These are phyloP conservation scores for Aspergillus panamensis DNA, from an alignment of 495 filamentous ascomycete genomes.

Conservation along the genomic window DNA sequence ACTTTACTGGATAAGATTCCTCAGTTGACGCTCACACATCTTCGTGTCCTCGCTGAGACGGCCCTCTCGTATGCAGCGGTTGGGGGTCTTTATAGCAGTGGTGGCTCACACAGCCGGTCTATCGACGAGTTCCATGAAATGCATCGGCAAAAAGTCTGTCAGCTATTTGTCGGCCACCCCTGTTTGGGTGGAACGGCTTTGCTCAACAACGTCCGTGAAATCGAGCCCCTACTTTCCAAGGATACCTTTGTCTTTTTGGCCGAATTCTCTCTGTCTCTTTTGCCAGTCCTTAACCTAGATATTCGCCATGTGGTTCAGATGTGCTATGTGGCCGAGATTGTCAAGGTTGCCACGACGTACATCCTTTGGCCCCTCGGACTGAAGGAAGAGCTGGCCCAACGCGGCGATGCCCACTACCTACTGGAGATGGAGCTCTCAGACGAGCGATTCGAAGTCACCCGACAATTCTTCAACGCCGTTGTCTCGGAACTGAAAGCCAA, in stretches of 20 bases:
- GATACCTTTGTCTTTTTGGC: slow-evolving; percentile 88
- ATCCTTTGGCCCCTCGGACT: slow-evolving; percentile 43
- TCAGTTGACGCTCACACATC: slow-evolving; percentile 73
- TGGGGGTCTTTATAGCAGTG: slow-evolving; percentile 56
- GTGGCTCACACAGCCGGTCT: slow-evolving; percentile 54
- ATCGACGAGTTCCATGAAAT: slow-evolving; percentile 65
- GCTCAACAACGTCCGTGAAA: slow-evolving; percentile 45
- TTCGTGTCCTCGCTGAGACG: slow-evolving; percentile 89
- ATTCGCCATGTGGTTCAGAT: slow-evolving; percentile 79
- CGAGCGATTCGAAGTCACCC: slow-evolving; percentile 29
- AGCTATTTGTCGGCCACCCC: slow-evolving; percentile 66
- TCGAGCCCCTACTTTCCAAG: slow-evolving; percentile 65
- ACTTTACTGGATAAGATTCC: slow-evolving; percentile 84
- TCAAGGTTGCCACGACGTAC: slow-evolving; percentile 61
- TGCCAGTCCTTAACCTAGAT: slow-evolving; percentile 68
- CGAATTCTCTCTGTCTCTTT: slow-evolving; percentile 65
- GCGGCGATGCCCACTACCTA: slow-evolving; percentile 32
- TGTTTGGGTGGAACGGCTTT: slow-evolving; percentile 36
- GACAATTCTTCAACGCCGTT: slow-evolving; percentile 42
- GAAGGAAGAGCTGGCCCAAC: slow-evolving; percentile 37
- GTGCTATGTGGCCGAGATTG: slow-evolving; percentile 88
- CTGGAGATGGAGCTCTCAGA: slow-evolving; percentile 29
- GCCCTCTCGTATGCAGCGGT: slow-evolving; percentile 78
- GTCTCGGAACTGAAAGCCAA: slow-evolving; percentile 43
- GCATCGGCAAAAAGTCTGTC: slow-evolving; percentile 68